Evolutionary conservation across 495 filamentous ascomycete species (phyloP).

Genomic region (Rusavskia elegans): DNA sequence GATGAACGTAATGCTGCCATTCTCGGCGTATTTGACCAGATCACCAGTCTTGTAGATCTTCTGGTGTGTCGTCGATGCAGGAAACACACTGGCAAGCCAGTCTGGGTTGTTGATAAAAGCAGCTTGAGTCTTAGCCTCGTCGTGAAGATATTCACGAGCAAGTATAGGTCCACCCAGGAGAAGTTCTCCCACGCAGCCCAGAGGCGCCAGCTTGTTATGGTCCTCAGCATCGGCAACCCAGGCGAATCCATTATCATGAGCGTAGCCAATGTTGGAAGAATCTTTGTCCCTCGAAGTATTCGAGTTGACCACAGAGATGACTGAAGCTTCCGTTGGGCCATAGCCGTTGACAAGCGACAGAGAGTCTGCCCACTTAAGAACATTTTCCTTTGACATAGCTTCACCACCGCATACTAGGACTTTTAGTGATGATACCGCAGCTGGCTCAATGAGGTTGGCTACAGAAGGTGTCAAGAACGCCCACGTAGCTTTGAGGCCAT

Average conservation of each 20-base stretch:
- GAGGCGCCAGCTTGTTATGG: slow-evolving; percentile 27
- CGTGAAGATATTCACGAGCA: slow-evolving; percentile 36
- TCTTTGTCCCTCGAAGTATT: slow-evolving; percentile 8
- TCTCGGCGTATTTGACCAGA: slow-evolving; percentile 13
- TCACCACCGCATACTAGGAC: slow-evolving; percentile 31
- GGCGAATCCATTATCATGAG: slow-evolving; percentile 24
- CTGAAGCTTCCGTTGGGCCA: slow-evolving; percentile 38
- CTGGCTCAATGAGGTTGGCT: slow-evolving; percentile 31
- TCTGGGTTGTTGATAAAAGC: slow-evolving; percentile 26
- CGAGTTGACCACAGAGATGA: slow-evolving; percentile 17
- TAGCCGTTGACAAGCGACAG: slow-evolving; percentile 40
- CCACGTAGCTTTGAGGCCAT: slow-evolving; percentile 31
- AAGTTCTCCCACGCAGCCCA: slow-evolving; percentile 39
- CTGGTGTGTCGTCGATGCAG: slow-evolving; percentile 12
- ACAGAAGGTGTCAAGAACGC: slow-evolving; percentile 38
- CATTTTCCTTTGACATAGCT: slow-evolving; percentile 30
- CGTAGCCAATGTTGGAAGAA: slow-evolving; percentile 32
- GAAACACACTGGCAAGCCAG: slow-evolving; percentile 12
- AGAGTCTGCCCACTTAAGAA: slow-evolving; percentile 36
- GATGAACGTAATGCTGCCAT: slow-evolving; percentile 14
- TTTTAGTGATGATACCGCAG: slow-evolving; percentile 26
- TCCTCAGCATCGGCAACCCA: slow-evolving; percentile 41
- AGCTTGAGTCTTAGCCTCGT: slow-evolving; percentile 32
- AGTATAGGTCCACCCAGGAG: slow-evolving; percentile 31
- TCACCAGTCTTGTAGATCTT: slow-evolving; percentile 20